A percentile compares a stretch with the other conserved stretches of the same genome.
phyloP scores from a whole-genome alignment of 2,329 filamentous ascomycete species.

The Zymoseptoria pseudotritici region DNA sequence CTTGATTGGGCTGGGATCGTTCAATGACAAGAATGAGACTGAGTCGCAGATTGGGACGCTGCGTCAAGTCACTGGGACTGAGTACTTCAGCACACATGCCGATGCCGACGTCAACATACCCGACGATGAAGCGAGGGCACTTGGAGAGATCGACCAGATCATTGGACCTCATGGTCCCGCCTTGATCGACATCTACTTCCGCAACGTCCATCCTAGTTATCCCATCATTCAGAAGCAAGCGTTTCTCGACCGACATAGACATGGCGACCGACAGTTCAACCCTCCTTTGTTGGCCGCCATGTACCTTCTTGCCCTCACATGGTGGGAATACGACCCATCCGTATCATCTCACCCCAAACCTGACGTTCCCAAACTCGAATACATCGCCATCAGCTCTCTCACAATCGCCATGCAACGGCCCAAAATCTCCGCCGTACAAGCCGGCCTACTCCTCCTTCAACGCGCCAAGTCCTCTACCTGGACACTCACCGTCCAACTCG shows the following conservation, averaged over 20 bases:
- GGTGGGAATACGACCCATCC: slow-evolving; percentile 70
- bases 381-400: slow-evolving; percentile 64
- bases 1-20: slow-evolving; percentile 72
- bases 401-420: slow-evolving; percentile 72
- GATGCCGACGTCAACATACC: slow-evolving; percentile 65
- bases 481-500: slow-evolving; percentile 77
- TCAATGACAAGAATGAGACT: slow-evolving; percentile 75
- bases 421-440: slow-evolving; percentile 74
- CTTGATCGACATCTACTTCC: slow-evolving; percentile 74
- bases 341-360: slow-evolving; percentile 59
- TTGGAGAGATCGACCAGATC: slow-evolving; percentile 65
- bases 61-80: slow-evolving; percentile 66
- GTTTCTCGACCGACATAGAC: slow-evolving; percentile 70
- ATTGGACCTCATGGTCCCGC: slow-evolving; percentile 70
- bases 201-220: slow-evolving; percentile 70
- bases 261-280: slow-evolving; percentile 65
- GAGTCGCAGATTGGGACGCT: slow-evolving; percentile 56
- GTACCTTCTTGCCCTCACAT: slow-evolving; percentile 79
- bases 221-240: slow-evolving; percentile 76
- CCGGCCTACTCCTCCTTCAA: slow-evolving; percentile 66
- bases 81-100: slow-evolving; percentile 73
- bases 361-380: slow-evolving; percentile 65
- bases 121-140: slow-evolving; percentile 61
- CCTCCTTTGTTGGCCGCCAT: slow-evolving; percentile 71
- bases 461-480: slow-evolving; percentile 71